phyloP scores from a whole-genome alignment of 2,329 filamentous ascomycete genomes.

The Pseudogymnoascus sp. region DNA sequence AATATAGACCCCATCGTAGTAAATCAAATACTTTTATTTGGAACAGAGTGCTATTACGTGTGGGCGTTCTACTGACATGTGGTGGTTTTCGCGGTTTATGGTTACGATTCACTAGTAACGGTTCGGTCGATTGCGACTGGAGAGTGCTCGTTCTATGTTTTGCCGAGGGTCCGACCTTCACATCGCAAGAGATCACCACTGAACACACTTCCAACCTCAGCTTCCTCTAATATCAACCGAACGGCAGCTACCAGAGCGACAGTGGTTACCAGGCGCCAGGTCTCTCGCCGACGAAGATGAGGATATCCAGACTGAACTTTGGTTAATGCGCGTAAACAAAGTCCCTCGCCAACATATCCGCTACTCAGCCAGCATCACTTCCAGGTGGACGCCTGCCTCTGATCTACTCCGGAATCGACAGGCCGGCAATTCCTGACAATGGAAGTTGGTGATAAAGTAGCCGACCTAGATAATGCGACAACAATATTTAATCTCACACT shows the following conservation, averaged over 20 bases:
- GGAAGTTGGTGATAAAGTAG: slow-evolving; percentile 1
- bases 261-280: not conserved
- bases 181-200: not conserved
- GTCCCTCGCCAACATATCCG: not conserved
- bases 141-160: not conserved
- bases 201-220: not conserved
- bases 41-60: not conserved
- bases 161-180: slow-evolving; percentile 1
- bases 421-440: not conserved
- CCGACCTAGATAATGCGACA: not conserved
- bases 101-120: not conserved
- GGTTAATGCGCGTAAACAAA: not conserved
- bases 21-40: not conserved
- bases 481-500: not conserved
- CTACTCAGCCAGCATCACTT: not conserved
- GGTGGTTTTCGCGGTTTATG: not conserved
- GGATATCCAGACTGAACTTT: not conserved
- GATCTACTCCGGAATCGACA: not conserved
- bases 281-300: not conserved
- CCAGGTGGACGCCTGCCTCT: not conserved
- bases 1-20: not conserved
- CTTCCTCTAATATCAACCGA: not conserved
- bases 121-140: not conserved
- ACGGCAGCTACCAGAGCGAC: not conserved
- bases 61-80: not conserved